Base-by-base conservation (phyloP, 306 rosid genomes). In the Vicia faba region DNA sequence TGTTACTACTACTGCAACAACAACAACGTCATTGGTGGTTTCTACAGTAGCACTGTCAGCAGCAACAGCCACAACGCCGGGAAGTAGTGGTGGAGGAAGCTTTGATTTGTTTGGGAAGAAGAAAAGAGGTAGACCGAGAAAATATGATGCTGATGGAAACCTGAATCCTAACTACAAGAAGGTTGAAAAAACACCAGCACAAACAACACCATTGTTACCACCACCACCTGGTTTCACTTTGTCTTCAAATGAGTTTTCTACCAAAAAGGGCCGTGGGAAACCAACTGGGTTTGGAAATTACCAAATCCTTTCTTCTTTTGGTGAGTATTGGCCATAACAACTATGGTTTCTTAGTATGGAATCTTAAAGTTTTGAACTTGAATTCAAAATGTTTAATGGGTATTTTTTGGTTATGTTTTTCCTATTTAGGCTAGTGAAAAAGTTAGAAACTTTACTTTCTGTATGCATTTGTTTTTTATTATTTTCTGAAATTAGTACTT, bases 61-160 rank as follows among this genome's bases (percentile, higher is more conserved):
- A 14, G 23, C 73, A 39, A 16, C 55, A 16, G 0, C 25, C 5
- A 8, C 25, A 18, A 7, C 75, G 23, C 59, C 71, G 4, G 81
- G 43, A 57, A 56, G 41, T 15, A 66, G 41, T 0, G 76, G 64
- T 5, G 79, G 77, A n/a, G 75, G 71, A 13, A 67, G 83, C 33
- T 78, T 73, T 8, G 93, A 86, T 53, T 79, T 79, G 80, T 70
- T 70, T 9, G 95, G 81, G 63, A 87, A 82, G 56, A 92, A 89
- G 86, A 92, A 85, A 58, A 85, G 95, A 75, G 97, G 96, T 41
- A 84, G 92, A 66, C 96, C 96, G 0, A 89, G 96, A 70, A 89
- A 92, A 74, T 89, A 92, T 51, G 95, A 89, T 9, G 64, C 90
- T 15, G 87, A 85, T 23, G 89, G 95, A 72, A 91, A 86, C 75